Conservation (phyloP, 2,329 filamentous ascomycete species). For the Ramichloridium luteum region DNA sequence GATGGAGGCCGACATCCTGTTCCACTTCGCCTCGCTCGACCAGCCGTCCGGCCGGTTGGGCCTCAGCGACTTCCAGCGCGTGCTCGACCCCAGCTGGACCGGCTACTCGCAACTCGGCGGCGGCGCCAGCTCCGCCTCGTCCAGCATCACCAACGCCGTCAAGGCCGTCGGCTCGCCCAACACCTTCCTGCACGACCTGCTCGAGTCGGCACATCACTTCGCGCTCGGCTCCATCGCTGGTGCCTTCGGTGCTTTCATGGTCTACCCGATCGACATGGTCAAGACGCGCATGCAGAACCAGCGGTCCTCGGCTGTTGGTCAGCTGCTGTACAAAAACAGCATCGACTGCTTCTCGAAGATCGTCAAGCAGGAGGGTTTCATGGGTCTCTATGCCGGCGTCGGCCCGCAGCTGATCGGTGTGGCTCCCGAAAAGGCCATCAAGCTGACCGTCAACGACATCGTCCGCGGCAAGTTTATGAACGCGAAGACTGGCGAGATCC, state of each 20-base stretch:
- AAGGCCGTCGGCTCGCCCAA: constrained; percentile 45
- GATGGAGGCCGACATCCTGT: constrained; percentile 97
- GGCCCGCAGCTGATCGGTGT: constrained; percentile 92
- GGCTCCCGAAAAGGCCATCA: constrained; percentile 98
- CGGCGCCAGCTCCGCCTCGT: constrained; percentile 33
- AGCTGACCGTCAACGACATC: constrained; percentile 94
- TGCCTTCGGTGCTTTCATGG: constrained; percentile 98
- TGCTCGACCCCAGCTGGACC: constrained; percentile 87
- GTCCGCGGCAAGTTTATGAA: constrained; percentile 66
- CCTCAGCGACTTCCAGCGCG: constrained; percentile 79
- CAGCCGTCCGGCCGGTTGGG: constrained; percentile 76
- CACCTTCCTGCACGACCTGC: constrained; percentile 48
- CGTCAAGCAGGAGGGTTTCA: constrained; percentile 78
- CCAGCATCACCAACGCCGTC: constrained; percentile 36
- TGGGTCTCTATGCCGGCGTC: constrained; percentile 86
- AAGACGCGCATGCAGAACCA: constrained; percentile 99
- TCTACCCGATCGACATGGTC: constrained; percentile 96
- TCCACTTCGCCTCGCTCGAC: constrained; percentile 92
- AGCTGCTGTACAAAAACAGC: constrained; percentile 92
- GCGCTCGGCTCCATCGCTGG: constrained; percentile 77
- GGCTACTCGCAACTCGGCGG: constrained; percentile 35
- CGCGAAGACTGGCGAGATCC: constrained; percentile 61
- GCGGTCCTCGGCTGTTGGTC: constrained; percentile 66
- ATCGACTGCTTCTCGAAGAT: constrained; percentile 92
- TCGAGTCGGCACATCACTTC: constrained; percentile 84